phyloP scores from a whole-genome alignment of 176 grass and related monocot species.

The Elymus sibiricus region DNA sequence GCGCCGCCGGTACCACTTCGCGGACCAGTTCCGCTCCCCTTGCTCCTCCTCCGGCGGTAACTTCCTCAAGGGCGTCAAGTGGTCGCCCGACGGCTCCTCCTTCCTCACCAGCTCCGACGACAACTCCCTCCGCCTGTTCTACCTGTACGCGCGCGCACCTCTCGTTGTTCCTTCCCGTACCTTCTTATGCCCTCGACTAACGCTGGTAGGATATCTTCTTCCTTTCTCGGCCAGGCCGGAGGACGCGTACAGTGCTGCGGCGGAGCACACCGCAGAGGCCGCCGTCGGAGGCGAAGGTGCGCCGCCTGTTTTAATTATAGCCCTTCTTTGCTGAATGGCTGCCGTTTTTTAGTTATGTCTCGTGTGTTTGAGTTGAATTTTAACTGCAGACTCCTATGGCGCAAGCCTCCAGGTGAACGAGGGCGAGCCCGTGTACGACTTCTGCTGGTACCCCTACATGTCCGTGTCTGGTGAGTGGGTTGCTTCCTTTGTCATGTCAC shows the following conservation, averaged over 20 bases:
- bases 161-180: background rate
- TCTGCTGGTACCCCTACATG: slow-evolving; percentile 98
- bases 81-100: slow-evolving; percentile 93
- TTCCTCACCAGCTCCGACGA: slow-evolving; percentile 95
- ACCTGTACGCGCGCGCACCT: slow-evolving; percentile 39
- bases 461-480: slow-evolving; percentile 57
- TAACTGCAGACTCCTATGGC: slow-evolving; percentile 65
- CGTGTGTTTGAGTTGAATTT: background rate
- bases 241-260: slow-evolving; percentile 39
- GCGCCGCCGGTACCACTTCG: slow-evolving; percentile 53
- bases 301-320: background rate
- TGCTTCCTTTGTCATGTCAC: background rate
- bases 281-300: slow-evolving; percentile 48
- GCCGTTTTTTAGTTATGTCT: background rate
- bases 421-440: slow-evolving; percentile 83
- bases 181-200: background rate
- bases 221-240: slow-evolving; percentile 45
- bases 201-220: background rate
- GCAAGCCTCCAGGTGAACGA: slow-evolving; percentile 69
- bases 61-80: slow-evolving; percentile 93
- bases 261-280: slow-evolving; percentile 28
- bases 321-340: background rate
- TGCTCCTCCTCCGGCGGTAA: slow-evolving; percentile 38
- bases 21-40: slow-evolving; percentile 30
- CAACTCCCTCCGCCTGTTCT: slow-evolving; percentile 88